Percentiles rank a stretch among this genome's conserved stretches.
Evolutionary conservation across 192 early-diverging fungal species (phyloP).

Genomic region (Pecoramyces ruminantium): DNA sequence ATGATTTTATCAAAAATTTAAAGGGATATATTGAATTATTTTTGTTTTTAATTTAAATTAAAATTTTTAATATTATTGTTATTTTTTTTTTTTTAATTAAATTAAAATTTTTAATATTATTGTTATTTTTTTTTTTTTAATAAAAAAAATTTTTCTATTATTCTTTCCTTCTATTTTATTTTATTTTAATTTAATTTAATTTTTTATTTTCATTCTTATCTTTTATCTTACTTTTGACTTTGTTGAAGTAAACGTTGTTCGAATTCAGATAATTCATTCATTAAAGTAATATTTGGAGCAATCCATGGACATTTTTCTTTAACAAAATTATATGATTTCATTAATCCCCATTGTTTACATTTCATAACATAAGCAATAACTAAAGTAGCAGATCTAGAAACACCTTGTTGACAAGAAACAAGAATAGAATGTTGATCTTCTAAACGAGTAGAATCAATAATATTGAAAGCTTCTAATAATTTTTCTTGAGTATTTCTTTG

Average conservation of each 20-base stretch:
- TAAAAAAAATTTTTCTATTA: too few relatives aligned
- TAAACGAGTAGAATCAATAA: background rate
- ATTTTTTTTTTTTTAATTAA: too few relatives aligned
- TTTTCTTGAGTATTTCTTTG: background rate
- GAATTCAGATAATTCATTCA: conserved; percentile 60
- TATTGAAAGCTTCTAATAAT: background rate
- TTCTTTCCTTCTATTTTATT: too few relatives aligned
- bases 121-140: too few relatives aligned
- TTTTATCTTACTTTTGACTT: background rate
- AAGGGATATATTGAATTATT: too few relatives aligned
- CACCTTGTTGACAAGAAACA: conserved; percentile 76
- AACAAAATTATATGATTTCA: conserved; percentile 59
- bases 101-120: too few relatives aligned
- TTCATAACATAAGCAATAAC: conserved; percentile 85
- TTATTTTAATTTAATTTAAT: too few relatives aligned
- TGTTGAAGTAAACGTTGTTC: conserved; percentile 12
- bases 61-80: too few relatives aligned
- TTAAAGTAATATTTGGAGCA: conserved; percentile 62
- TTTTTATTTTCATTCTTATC: too few relatives aligned
- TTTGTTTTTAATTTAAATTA: too few relatives aligned
- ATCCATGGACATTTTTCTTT: conserved; percentile 48
- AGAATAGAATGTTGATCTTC: conserved; percentile 20
- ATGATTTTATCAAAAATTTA: too few relatives aligned
- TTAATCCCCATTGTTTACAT: conserved; percentile 26
- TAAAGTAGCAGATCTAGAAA: conserved; percentile 70